Conservation (phyloP, 2,329 filamentous ascomycete species). For the Drechslerella coelobrocha region DNA sequence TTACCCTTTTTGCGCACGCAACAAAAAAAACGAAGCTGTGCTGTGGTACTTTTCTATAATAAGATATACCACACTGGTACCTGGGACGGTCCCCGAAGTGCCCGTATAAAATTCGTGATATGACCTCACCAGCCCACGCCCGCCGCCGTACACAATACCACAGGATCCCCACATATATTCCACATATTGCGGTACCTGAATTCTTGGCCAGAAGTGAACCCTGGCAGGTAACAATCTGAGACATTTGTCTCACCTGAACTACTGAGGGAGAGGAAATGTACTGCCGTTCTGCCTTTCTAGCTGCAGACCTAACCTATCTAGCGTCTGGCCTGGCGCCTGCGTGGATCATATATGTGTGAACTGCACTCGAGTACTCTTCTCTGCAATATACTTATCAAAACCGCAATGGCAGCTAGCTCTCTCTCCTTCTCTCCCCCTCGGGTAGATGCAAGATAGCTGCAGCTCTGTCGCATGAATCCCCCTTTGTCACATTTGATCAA, state of each 20-base stretch:
- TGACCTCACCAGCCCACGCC: no score
- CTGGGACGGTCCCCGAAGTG: neutral
- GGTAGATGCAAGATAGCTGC: conserved; percentile 6
- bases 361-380: neutral
- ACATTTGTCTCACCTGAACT: conserved; percentile 24
- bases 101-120: conserved; percentile 10
- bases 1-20: neutral
- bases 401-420: neutral
- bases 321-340: conserved; percentile 6
- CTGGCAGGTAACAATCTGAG: conserved; percentile 15
- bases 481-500: neutral
- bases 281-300: neutral
- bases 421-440: neutral
- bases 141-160: no score
- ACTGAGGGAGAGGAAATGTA: conserved; percentile 9
- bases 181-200: neutral
- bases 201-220: neutral
- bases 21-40: neutral
- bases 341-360: neutral
- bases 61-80: neutral
- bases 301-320: neutral
- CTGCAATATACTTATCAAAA: no score
- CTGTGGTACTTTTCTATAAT: neutral
- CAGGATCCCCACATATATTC: no score
- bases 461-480: neutral